Evolutionary conservation across 2,329 filamentous ascomycete species (phyloP), one percentile per base, ranked within the genome.

Genomic region (Chaetothyriales sp.): DNA sequence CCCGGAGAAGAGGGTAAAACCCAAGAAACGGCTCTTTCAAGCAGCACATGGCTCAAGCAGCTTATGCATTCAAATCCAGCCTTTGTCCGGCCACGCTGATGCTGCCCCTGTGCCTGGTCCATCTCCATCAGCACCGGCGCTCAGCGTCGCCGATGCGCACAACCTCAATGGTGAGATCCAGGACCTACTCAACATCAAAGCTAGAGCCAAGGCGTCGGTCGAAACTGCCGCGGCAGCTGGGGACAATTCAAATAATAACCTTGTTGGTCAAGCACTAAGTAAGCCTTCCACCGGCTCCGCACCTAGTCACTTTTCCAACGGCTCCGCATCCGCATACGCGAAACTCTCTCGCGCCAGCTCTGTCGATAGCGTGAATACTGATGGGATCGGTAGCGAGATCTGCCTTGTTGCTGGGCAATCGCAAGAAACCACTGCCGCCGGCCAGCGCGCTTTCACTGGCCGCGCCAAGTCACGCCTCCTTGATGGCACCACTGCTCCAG

Each of bases 351-450:
- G 72, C 37, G 72, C 72, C 25, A 73, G 70, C 60, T 74, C 71
- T n/a, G 68, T 74, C 51, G 72, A 74, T 54, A 73, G 71, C 20
- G 62, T 74, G 8, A 73, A 74, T 54, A 65, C 63, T 4, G 64
- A 65, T 43, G 63, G 63, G 8, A 43, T 63, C 5, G 64, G 64
- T 19, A 65, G 61, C 44, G 60, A 61, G n/a, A 56, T 64, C 66
- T 70, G 43, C 19, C 33, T 40, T 40, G 10, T 15, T 4, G 13
- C 33, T 10, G 33, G 7, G 33, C 53, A 51, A 29, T 49, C 48
- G 20, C 46, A 46, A 18, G 51, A 54, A 40, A 40, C 46, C 18
- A 25, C 15, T 10, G 53, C 57, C 10, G 51, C 49, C 46, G 46
- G 43, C 18, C 53, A 37, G 18, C 54, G 52, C 47, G 49, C 46